Evolutionary conservation across 805 yeast genomes (phyloP), one percentile per base, ranked within the genome.

Genomic region (Starmerella bacillaris): DNA sequence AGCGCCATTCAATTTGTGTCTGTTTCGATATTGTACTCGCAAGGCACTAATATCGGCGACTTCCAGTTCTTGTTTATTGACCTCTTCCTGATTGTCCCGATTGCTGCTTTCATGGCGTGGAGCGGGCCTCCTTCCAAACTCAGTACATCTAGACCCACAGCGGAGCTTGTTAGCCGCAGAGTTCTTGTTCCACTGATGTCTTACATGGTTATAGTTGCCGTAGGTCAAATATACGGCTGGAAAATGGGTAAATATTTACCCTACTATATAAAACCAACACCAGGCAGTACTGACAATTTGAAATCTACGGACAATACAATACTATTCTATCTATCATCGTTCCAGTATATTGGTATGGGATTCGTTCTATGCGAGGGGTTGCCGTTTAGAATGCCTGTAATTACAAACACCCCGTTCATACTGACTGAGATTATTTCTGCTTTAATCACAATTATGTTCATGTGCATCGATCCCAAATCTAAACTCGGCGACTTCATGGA

Each of bases 101-200:
- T 89, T 50, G 98, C 98, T 0, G 73, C 89, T 4, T 83, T 84
- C 58, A 61, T 89, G 98, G 84, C 95, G 4, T 89, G 98, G 96
- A 75, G 95, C 1, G 71, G 73, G 47, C 92, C 99, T 0, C 74
- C 63, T 49, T 47, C 54, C 15, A 47, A 44, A 14, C 59, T 89
- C 21, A 69, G 70, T 9, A 55, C 60, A 24, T 84, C 83, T 50
- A 67, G 93, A 34, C 98, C 99, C 4, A 79, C 92, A 0, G 95
- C 98, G 0, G 86, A 89, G 54, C 61, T 89, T 40, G 89, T 89
- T 1, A 78, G 94, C 1, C 77, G 86, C 30, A 84, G 84, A 53
- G 75, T 89, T 27, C 62, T 92, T 45, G 64, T 79, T 2, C 94
- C 94, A 3, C 58, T 89, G 44, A 45, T 82, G n/a, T 71, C 86